Conservation (phyloP, 371 early-diverging fungal genomes). For the Actinomucor elegans region DNA sequence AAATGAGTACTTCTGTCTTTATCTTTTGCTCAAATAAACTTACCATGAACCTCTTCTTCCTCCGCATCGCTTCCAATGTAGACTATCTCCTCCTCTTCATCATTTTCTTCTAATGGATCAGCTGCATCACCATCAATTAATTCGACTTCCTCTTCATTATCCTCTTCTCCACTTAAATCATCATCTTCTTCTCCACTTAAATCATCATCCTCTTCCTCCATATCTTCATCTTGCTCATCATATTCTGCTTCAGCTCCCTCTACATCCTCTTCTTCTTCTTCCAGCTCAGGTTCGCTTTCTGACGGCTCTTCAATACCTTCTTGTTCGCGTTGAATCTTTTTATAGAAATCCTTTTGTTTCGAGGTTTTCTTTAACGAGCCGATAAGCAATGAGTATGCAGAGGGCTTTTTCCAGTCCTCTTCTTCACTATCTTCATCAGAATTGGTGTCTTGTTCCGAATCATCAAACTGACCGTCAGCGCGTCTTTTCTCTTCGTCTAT, state of each 20-base stretch:
- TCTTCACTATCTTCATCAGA: conserved; percentile 29
- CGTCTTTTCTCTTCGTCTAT: conserved; percentile 37
- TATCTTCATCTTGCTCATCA: conserved; percentile 18
- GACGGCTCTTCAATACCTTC: conserved; percentile 29
- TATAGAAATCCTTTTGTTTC: conserved; percentile 44
- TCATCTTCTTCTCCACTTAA: conserved; percentile 32
- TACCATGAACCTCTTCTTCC: conserved; percentile 30
- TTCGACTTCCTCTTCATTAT: conserved; percentile 21
- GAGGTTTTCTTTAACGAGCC: conserved; percentile 48
- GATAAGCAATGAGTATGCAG: conserved; percentile 45
- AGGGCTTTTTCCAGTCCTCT: conserved; percentile 48
- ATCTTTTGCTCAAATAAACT: conserved; percentile 1
- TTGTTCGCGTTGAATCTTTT: conserved; percentile 42
- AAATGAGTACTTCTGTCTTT: background rate
- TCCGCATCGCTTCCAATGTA: conserved; percentile 43
- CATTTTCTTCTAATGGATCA: conserved; percentile 14
- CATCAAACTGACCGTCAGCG: conserved; percentile 37
- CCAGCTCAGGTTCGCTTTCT: conserved; percentile 36
- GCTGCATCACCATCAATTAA: conserved; percentile 36
- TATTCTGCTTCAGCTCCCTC: conserved; percentile 31
- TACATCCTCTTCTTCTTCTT: conserved; percentile 31
- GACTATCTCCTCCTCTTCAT: conserved; percentile 30
- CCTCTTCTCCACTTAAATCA: conserved; percentile 16
- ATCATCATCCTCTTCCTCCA: conserved; percentile 20
- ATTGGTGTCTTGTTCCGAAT: conserved; percentile 30